These are phyloP conservation scores for Zygosaccharomyces sapae DNA, from an alignment of 1,139 yeast genomes.

Conservation along the genomic window DNA sequence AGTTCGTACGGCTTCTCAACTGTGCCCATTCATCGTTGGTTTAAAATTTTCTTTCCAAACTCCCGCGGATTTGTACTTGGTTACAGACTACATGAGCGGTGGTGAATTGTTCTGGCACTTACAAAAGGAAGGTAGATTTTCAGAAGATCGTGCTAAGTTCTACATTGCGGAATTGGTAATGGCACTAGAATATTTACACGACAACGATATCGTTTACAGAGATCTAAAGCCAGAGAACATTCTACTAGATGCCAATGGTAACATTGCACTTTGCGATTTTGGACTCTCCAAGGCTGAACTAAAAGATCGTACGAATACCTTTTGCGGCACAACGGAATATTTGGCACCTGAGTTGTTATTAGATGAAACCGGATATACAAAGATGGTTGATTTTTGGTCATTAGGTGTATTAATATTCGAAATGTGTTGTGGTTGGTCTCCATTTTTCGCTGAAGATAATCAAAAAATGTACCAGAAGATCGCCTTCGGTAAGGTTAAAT, in stretches of 20 bases:
- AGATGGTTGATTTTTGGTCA: constrained; percentile 87
- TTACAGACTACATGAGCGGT: constrained; percentile 97
- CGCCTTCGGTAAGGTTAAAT: constrained; percentile 95
- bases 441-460: constrained; percentile 93
- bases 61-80: constrained; percentile 82
- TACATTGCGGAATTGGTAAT: constrained; percentile 92
- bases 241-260: constrained; percentile 91
- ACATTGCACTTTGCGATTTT: constrained; percentile 93
- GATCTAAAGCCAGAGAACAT: constrained; percentile 95
- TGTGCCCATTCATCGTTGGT: constrained; percentile 88
- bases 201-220: constrained; percentile 88
- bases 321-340: constrained; percentile 95
- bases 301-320: constrained; percentile 92
- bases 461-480: constrained; percentile 98
- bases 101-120: constrained; percentile 97
- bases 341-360: constrained; percentile 75
- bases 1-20: constrained; percentile 82
- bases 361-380: constrained; percentile 80
- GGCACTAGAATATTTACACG: constrained; percentile 89
- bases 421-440: constrained; percentile 99
- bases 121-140: constrained; percentile 90
- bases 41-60: constrained; percentile 94
- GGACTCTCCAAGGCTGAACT: constrained; percentile 93
- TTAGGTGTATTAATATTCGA: constrained; percentile 76
- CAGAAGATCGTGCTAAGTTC: constrained; percentile 90